Base-by-base conservation (phyloP, 352 stramenopile species). In the Phytophthora rubi region DNA sequence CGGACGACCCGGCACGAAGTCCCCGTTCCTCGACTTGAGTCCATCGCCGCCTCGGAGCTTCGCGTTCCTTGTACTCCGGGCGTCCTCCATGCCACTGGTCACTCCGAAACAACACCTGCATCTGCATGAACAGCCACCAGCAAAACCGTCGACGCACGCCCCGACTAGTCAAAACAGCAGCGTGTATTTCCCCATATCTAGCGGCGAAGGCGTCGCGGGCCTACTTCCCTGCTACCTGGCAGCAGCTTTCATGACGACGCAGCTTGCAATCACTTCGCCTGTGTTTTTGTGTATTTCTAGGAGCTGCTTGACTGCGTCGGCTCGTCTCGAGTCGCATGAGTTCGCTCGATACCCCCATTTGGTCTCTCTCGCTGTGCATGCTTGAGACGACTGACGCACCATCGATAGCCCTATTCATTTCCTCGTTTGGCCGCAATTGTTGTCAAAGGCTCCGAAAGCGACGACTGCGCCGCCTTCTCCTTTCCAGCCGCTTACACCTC, bases 401-500 rank as follows among this genome's bases (percentile, higher is more conserved):
- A 23, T 55, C 53, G 16, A 23, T 48, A 16, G 16, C 42, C 23
- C 63, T 51, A 39, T 69, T 68, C 56, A 16, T 74, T 63, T 65
- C 62, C 53, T 61, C 28, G 21, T 48, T 64, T 44, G 21, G 37
- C 45, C 33, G 13, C 33, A 13, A 42, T 42, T 42, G 10, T 26
- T 37, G 54, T 51, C 48, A 32, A 47, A 10, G 60, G 16, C 30
- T 48, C 7, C 8, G 45, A 37, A 45, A 59, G 23, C 18, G 49
- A 33, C 49, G 42, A 0, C 21, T 30, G 26, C 26, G 3, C 26
- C 26, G 26, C 26, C 4, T 49, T 56, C 32, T 33, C 9, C 7
- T 16, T 49, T 4, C 30, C 7, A 53, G n/a, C 23, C 12, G 26
- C 37, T 91, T 92, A 95, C 35, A 94, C 86, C 70, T 96, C 88